Conservation (phyloP, 2,329 filamentous ascomycete genomes). For the Aureobasidium mangrovei region DNA sequence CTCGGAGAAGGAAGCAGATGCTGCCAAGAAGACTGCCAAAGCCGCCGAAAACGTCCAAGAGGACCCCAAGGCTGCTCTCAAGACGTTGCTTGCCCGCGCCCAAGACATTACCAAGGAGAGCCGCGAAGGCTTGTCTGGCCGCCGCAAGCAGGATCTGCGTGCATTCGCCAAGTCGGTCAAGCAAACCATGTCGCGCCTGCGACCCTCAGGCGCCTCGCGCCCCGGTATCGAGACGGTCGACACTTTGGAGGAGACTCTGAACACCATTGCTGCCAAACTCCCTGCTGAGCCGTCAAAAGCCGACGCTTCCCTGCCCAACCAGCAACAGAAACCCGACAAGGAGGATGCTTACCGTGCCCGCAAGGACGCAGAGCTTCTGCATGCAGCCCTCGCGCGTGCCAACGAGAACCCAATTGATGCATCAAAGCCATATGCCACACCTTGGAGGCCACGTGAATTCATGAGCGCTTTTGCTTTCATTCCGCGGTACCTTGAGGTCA, state of each 20-base stretch:
- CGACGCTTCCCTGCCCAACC: constrained; percentile 15
- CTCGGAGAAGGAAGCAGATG: constrained; percentile 20
- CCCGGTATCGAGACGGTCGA: constrained; percentile 22
- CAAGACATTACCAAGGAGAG: constrained; percentile 50
- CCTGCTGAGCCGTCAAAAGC: constrained; percentile 27
- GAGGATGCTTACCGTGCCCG: constrained; percentile 39
- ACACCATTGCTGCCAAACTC: constrained; percentile 36
- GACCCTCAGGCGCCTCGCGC: constrained; percentile 17
- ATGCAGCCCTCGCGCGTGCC: constrained; percentile 51
- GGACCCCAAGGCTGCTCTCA: constrained; percentile 39
- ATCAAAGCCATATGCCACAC: constrained; percentile 78
- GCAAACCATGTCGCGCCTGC: constrained; percentile 51
- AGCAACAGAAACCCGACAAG: constrained; percentile 25
- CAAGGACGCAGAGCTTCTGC: constrained; percentile 51
- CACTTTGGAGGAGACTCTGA: constrained; percentile 28
- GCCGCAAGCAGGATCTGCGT: constrained; percentile 67
- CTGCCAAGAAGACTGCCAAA: constrained; percentile 18
- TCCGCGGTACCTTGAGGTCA: constrained; percentile 90
- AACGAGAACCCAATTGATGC: constrained; percentile 68
- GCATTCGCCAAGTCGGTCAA: constrained; percentile 59
- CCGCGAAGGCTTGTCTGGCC: constrained; percentile 49
- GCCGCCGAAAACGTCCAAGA: constrained; percentile 34
- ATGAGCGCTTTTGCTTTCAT: constrained; percentile 94
- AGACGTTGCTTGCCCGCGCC: constrained; percentile 47
- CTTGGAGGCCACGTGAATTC: constrained; percentile 78